Evolutionary conservation across 2,329 filamentous ascomycete genomes (phyloP).

Genomic region (Talaromyces funiculosus): DNA sequence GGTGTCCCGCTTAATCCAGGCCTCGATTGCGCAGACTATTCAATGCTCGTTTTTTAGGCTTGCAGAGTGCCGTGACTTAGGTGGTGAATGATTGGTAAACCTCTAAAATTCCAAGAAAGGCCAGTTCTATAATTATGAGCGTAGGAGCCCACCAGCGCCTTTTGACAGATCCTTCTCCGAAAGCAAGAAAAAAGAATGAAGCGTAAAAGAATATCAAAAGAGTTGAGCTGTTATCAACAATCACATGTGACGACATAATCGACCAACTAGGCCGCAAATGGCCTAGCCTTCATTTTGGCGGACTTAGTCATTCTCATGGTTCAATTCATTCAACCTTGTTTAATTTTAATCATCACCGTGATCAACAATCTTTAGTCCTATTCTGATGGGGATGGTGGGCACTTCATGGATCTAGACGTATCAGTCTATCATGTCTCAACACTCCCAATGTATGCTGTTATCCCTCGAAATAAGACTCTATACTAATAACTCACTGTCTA

Average conservation of each 20-base stretch:
- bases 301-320: not conserved
- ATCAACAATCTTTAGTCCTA: not conserved
- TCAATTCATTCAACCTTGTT: not conserved
- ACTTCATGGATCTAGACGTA: constrained; percentile 12
- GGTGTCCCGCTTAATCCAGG: not conserved
- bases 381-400: constrained; percentile 12
- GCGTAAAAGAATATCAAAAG: not conserved
- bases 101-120: not conserved
- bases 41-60: not conserved
- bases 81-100: not conserved
- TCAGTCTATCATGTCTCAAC: constrained; percentile 17
- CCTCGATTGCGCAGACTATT: not conserved
- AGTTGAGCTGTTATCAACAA: not conserved
- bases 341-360: not conserved
- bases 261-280: not conserved
- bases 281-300: not conserved
- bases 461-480: not conserved
- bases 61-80: not conserved
- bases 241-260: constrained; percentile 3
- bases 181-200: not conserved
- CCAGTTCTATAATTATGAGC: not conserved
- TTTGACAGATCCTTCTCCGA: not conserved
- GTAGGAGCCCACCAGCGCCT: not conserved
- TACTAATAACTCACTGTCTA: constrained; percentile 5
- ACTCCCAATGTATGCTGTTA: constrained; percentile 14